Conservation (phyloP, 345 rosid genomes). For the Brassica incana region DNA sequence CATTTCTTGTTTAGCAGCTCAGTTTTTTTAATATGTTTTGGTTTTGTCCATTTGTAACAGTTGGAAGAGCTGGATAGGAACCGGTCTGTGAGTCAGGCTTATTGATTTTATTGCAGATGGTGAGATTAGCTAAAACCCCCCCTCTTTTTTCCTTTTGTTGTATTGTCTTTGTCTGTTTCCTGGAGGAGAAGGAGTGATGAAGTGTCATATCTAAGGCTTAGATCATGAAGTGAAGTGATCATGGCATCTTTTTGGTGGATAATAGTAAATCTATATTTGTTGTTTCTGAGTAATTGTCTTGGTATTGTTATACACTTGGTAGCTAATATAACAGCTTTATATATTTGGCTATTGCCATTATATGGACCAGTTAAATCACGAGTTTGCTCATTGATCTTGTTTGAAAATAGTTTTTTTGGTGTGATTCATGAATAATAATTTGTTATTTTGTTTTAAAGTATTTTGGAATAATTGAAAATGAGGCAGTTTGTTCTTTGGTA, state of each 20-base stretch:
- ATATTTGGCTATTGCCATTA: neutral
- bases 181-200: neutral
- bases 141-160: neutral
- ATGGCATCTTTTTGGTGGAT: neutral
- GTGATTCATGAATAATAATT: neutral
- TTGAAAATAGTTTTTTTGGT: neutral
- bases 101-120: slow-evolving; percentile 25
- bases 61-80: slow-evolving; percentile 19
- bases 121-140: slow-evolving; percentile 9
- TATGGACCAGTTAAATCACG: neutral
- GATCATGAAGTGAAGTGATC: neutral
- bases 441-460: neutral
- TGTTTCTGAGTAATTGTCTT: neutral
- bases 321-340: neutral
- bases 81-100: neutral
- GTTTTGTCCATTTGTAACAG: slow-evolving; percentile 25
- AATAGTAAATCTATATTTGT: neutral
- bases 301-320: neutral
- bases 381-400: neutral
- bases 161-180: neutral
- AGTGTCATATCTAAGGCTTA: neutral
- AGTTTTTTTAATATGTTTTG: slow-evolving; percentile 11
- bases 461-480: neutral
- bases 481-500: neutral
- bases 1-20: slow-evolving; percentile 7